Evolutionary conservation across 208 protist species (phyloP), one percentile per base, ranked within the genome.

Genomic region (Trypanosoma avium): DNA sequence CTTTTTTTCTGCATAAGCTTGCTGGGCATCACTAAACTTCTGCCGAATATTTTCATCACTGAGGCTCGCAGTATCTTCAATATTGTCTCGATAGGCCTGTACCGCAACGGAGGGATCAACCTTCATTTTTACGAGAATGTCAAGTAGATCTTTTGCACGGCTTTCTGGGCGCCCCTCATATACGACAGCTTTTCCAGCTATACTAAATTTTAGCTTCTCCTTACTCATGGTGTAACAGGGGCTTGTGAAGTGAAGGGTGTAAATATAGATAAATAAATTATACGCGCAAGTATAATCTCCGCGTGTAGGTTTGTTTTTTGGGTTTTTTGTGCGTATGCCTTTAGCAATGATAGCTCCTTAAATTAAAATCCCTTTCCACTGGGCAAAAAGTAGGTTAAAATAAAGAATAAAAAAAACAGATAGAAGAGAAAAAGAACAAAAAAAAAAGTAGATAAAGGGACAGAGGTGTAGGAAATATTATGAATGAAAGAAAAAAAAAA

Each of bases 41-140:
- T 69, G 58, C 26, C 59, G 67, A 59, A 93, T 86, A 42, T 87
- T 63, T 21, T 74, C 73, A 46, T 88, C 81, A 3, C 79, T 75
- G 61, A 73, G 84, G 22, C 67, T 57, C 17, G 26, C 15, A 46
- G 79, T 50, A 29, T 78, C 77, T 10, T 81, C 73, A 59, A 93
- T 89, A 54, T 93, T 93, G 29, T 89, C 79, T 30, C 81, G 80
- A 54, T 88, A 90, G 7, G 80, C 77, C 22, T 56, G 36, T 15
- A 94, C 55, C 24, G 80, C 84, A 2, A 43, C 71, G 21, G 71
- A 61, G 19, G 85, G 57, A 24, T 49, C 54, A 35, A 89, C 77
- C 12, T 74, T 73, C 71, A 94, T 62, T 65, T 90, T 94, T 19
- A 75, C 77, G 30, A 94, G 62, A 67, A 94, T 90, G 48, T 89